Evolutionary conservation across 345 rosid genomes (phyloP), one percentile per base, ranked within the genome.

Genomic region (Gynandropsis gynandra): DNA sequence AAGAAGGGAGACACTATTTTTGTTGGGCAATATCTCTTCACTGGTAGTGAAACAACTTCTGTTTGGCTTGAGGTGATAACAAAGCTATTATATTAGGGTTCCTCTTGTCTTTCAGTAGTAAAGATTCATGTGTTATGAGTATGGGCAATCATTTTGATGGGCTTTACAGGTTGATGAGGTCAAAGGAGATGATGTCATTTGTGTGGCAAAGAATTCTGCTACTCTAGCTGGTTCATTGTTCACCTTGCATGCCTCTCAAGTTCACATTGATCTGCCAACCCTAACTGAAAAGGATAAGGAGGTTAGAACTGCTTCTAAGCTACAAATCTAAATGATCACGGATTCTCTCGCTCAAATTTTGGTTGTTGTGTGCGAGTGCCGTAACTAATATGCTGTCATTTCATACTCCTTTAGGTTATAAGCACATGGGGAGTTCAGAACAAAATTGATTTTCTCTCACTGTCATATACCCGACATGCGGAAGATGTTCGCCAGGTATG

Each of bases 1-100:
- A 92, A 87, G 59, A 72, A 69, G 20, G 96, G 98, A 50, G 98
- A 92, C 69, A 92, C 98, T 60, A 85, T 87, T 67, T 92, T 87
- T 59, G 51, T 82, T 41, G 98, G 98, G 37, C 98, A 87, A 17
- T 85, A 92, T 80, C 70, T 87, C 31, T 92, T 92, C 76, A 85
- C 98, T 37, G 96, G 98, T 45, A 87, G 95, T 72, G 98, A 92
- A 75, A 85, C 96, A 48, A 87, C 96, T 58, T 87, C 98, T 42
- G 98, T 85, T 0, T 92, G 95, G 96, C 83, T 85, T 47, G 98
- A 92, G 98, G 96, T 87, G 68, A 64, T 45, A 17, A 19, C 19
- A 0, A 39, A 51, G 52, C 48, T 42, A 6, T 19, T 7, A 0
- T 43, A 39, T 49, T n/a, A n/a, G n/a, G 27, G 27, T 19, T 10